Evolutionary conservation across 768 basidiomycete genomes (phyloP).

Genomic region (Boletus bicolor): DNA sequence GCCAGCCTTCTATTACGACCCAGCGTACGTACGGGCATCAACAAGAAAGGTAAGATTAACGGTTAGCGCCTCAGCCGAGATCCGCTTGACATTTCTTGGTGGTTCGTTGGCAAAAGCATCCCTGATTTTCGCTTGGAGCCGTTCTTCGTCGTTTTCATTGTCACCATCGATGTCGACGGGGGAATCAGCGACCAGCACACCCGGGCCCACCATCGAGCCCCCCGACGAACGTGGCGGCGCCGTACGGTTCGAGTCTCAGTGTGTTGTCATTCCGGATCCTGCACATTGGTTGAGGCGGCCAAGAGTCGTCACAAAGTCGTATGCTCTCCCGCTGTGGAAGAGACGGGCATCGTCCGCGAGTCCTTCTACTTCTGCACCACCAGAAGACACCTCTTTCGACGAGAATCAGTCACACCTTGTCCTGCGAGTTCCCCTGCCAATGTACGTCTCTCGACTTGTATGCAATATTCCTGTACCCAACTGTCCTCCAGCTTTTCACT

Average conservation of each 20-base stretch:
- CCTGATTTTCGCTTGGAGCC: neutral
- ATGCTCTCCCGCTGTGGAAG: constrained; percentile 68
- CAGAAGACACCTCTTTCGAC: constrained; percentile 19
- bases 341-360: constrained; percentile 23
- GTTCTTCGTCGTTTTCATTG: neutral
- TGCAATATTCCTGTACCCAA: neutral
- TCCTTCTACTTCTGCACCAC: constrained; percentile 22
- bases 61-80: constrained; percentile 5
- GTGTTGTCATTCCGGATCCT: constrained; percentile 69
- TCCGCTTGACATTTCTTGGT: constrained; percentile 10
- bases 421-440: constrained; percentile 61
- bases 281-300: constrained; percentile 41
- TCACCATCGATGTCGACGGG: constrained; percentile 13
- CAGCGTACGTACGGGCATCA: neutral
- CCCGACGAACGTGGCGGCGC: constrained; percentile 25
- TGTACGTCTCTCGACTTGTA: constrained; percentile 37
- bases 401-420: constrained; percentile 45
- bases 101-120: neutral
- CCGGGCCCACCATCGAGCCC: constrained; percentile 2
- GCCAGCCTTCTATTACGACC: neutral
- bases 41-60: constrained; percentile 14
- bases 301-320: constrained; percentile 59
- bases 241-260: constrained; percentile 72
- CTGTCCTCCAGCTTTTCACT: constrained; percentile 40
- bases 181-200: neutral